Base-by-base conservation (phyloP, 2,329 filamentous ascomycete species). In the Chaetomiaceae sp. region DNA sequence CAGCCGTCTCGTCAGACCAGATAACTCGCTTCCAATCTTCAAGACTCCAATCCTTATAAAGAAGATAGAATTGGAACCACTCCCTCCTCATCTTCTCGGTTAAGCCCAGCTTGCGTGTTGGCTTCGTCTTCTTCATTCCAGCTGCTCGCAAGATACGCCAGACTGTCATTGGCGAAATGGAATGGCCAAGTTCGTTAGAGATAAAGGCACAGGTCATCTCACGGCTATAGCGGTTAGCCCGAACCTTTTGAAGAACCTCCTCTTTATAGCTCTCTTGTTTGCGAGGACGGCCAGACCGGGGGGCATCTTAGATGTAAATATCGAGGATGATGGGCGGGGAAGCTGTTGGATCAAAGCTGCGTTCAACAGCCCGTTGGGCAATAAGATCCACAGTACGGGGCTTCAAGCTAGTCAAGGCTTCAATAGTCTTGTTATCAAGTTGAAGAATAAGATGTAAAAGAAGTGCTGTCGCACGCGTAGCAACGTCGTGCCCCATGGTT, bases 121-220 rank as follows among this genome's bases (percentile, higher is more conserved):
- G 46, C 38, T 48, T 48, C 14, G 38, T 42, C 38, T 48, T 48
- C 39, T 37, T 41, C n/a, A 48, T 35, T 10, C 46, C 19, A 27
- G 46, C 30, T 3, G 38, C 30, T 1, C 30, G 19, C 14, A 48
- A 20, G 38, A 42, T 42, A 5, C 38, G 19, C 27, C 17, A 42
- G n/a, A 48, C 46, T 19, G 19, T 48, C 27, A 48, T 48, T 1
- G 30, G 20, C 1, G 30, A 48, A 19, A 48, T 42, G 3, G 8
- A 3, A 14, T 48, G 42, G 4, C 21, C 30, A 14, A 48, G 31
- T 13, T 42, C 30, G 7, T 8, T 20, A 2, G 37, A 41, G 23
- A 48, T 48, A 48, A 34, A 48, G 16, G 46, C 38, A 16, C 20
- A 48, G 6, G 27, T 48, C 25, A 42, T 48, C 46, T 48, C 25